These are phyloP conservation scores for Xanthoparmelia taractica DNA, from an alignment of 495 filamentous ascomycete genomes.

Conservation along the genomic window DNA sequence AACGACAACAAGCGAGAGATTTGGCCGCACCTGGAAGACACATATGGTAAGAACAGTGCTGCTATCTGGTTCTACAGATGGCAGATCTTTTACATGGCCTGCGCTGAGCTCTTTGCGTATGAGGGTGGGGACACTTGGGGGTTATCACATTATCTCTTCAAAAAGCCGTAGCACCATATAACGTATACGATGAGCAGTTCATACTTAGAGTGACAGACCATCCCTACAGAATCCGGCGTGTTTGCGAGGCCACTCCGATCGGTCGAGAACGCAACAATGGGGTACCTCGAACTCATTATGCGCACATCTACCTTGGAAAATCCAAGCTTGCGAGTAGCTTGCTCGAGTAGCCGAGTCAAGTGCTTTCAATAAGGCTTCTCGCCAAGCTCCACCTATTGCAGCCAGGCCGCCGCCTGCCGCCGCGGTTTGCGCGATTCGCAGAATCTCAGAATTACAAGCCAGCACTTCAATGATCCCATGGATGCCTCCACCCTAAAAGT, in stretches of 20 bases:
- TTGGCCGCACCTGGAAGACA: constrained; percentile 52
- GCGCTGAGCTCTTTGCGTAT: constrained; percentile 56
- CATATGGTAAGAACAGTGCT: constrained; percentile 49
- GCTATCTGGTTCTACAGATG: constrained; percentile 55
- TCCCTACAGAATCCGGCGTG: background rate
- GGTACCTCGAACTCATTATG: background rate
- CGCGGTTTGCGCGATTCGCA: background rate
- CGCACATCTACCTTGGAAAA: background rate
- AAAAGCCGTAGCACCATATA: constrained; percentile 34
- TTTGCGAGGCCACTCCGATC: background rate
- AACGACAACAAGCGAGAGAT: constrained; percentile 44
- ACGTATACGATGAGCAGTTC: background rate
- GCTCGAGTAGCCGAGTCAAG: background rate
- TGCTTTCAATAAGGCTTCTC: background rate
- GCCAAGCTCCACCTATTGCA: no score
- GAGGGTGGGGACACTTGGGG: constrained; percentile 57
- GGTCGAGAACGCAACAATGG: background rate
- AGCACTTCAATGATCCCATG: constrained; percentile 84
- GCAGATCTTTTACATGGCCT: constrained; percentile 64
- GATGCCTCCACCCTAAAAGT: constrained; percentile 89
- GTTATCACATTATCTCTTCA: constrained; percentile 54
- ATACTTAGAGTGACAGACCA: background rate
- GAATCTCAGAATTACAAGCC: constrained; percentile 28
- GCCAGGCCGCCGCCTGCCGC: background rate
- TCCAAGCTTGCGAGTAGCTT: background rate